Evolutionary conservation across 2,329 filamentous ascomycete species (phyloP).

Genomic region (Fusarium oligoseptatum): DNA sequence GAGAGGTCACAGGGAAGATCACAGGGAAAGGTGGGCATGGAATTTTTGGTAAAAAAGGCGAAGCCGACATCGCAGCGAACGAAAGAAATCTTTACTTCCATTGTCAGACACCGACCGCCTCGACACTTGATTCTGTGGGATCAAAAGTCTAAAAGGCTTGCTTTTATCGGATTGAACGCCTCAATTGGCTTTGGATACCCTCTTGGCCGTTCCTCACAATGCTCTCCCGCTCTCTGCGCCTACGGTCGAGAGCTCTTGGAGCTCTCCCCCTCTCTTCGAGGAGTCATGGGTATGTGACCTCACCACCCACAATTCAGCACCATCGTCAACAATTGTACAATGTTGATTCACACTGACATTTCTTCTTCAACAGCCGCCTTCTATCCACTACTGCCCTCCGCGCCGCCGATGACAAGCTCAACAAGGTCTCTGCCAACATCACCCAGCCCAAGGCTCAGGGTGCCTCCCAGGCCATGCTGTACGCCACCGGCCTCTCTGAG

Average conservation of each 20-base stretch:
- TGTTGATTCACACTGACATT: conserved; percentile 10
- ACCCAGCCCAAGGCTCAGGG: conserved; percentile 99
- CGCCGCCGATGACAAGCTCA: conserved; percentile 72
- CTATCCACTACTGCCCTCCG: conserved; percentile 64
- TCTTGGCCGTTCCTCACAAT: conserved; percentile 34
- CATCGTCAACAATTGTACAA: neutral
- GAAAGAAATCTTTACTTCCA: conserved; percentile 34
- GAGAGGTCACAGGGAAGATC: conserved; percentile 53
- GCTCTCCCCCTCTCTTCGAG: conserved; percentile 43
- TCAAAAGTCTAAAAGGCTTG: conserved; percentile 20
- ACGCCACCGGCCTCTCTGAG: conserved; percentile 90
- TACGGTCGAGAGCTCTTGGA: conserved; percentile 47
- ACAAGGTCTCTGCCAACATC: conserved; percentile 86
- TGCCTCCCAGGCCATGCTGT: conserved; percentile 98
- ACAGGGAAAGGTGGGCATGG: conserved; percentile 48
- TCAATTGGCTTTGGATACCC: conserved; percentile 38
- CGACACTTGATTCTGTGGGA: neutral
- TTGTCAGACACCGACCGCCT: conserved; percentile 16
- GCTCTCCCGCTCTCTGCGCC: conserved; percentile 47
- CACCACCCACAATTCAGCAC: neutral
- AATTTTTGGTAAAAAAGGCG: conserved; percentile 40
- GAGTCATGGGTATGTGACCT: conserved; percentile 45
- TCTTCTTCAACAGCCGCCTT: conserved; percentile 57
- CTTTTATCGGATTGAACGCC: conserved; percentile 19
- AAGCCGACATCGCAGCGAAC: conserved; percentile 48